Evolutionary conservation across 306 rosid genomes (phyloP).

Genomic region (Malus sylvestris): DNA sequence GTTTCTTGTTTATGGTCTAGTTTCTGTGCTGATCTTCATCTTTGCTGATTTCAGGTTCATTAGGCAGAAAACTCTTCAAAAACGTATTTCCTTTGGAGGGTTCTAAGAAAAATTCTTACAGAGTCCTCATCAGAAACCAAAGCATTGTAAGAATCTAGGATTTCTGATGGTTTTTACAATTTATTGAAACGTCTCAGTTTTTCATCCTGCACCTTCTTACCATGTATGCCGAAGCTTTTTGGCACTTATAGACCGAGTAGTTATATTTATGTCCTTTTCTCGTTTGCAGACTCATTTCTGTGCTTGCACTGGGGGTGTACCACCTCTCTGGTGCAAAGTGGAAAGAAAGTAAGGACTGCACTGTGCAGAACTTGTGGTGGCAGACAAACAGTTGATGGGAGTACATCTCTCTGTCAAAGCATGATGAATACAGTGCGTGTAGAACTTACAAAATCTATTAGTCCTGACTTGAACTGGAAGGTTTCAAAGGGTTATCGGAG

Average conservation of each 20-base stretch:
- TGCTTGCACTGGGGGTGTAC: slow-evolving; percentile 17
- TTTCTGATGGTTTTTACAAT: background rate
- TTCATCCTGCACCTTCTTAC: background rate
- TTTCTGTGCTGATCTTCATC: slow-evolving; percentile 3
- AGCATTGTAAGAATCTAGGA: slow-evolving; percentile 4
- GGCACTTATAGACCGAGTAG: background rate
- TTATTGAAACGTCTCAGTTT: background rate
- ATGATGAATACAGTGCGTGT: slow-evolving; percentile 21
- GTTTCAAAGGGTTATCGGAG: slow-evolving; percentile 25
- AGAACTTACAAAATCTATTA: slow-evolving; percentile 21
- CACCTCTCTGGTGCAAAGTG: slow-evolving; percentile 12
- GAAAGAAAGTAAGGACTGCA: slow-evolving; percentile 3
- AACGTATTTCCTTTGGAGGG: background rate
- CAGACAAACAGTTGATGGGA: slow-evolving; percentile 20
- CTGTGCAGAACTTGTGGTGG: slow-evolving; percentile 15
- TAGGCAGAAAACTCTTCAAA: background rate
- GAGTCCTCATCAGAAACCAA: background rate
- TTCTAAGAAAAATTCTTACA: background rate
- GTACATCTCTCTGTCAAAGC: slow-evolving; percentile 12
- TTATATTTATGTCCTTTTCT: background rate
- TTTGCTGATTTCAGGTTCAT: background rate
- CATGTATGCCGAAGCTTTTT: background rate
- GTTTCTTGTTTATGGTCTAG: background rate
- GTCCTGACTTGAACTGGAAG: slow-evolving; percentile 28
- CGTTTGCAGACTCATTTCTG: slow-evolving; percentile 12